These are phyloP conservation scores for Raddia guianensis DNA, from an alignment of 176 grass and related monocot species.

Conservation along the genomic window DNA sequence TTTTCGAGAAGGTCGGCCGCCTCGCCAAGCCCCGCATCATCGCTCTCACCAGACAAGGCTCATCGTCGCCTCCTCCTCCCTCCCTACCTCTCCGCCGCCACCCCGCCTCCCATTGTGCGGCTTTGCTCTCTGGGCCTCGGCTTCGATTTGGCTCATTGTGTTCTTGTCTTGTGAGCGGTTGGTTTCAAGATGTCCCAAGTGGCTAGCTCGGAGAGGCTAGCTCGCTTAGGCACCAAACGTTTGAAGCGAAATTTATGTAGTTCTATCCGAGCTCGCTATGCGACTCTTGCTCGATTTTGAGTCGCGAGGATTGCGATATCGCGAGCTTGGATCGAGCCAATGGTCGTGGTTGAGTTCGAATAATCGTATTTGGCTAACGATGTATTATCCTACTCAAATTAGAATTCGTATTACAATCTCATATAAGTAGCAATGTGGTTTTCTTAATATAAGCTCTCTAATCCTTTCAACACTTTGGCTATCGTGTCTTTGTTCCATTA, in stretches of 20 bases:
- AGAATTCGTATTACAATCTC: too few species aligned
- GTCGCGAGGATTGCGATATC: constrained; percentile 33
- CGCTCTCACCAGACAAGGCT: constrained; percentile 60
- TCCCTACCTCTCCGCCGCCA: not conserved
- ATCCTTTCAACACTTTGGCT: too few species aligned
- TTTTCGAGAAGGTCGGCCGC: constrained; percentile 97
- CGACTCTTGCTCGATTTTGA: not conserved
- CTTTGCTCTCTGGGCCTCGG: not conserved
- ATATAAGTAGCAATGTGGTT: too few species aligned
- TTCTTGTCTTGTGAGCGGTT: not conserved
- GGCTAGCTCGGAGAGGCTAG: not conserved
- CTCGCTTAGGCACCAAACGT: not conserved
- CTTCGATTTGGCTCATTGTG: constrained; percentile 26
- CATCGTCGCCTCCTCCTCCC: not conserved
- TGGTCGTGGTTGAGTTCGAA: not conserved
- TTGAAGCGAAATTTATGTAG: not conserved
- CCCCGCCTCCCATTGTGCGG: not conserved
- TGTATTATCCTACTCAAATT: too few species aligned
- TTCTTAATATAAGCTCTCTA: too few species aligned
- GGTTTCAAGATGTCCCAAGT: not conserved
- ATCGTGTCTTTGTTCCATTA: too few species aligned
- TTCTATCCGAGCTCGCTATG: not conserved
- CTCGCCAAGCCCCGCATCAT: constrained; percentile 93
- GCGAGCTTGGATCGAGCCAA: constrained; percentile 11
- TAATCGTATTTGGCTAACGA: too few species aligned